Conservation (phyloP, 1,284 basidiomycete species). For the Rugosomyces carneus region DNA sequence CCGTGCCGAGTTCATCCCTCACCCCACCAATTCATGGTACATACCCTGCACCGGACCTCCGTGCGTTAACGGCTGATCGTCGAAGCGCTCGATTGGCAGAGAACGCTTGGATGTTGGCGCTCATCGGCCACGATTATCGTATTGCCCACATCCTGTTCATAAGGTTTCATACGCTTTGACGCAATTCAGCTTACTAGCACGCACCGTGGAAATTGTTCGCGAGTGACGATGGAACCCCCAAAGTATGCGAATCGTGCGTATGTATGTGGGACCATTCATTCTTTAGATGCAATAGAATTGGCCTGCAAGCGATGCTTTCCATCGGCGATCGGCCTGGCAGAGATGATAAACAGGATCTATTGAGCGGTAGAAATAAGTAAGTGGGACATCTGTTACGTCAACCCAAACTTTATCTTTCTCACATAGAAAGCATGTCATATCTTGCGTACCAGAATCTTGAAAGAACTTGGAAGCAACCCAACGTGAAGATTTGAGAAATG, state of each 20-base stretch:
- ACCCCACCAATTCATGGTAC: neutral
- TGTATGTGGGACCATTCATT: no score
- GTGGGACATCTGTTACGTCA: no score
- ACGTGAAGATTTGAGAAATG: neutral
- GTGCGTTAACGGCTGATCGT: neutral
- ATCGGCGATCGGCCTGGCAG: no score
- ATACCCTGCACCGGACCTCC: neutral
- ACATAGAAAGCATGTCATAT: no score
- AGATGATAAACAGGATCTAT: no score
- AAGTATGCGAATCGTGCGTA: no score
- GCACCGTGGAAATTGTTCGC: no score
- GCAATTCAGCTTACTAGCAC: neutral
- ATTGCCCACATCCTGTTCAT: neutral
- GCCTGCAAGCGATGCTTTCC: no score
- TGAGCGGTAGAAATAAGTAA: no score
- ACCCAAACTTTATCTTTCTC: no score
- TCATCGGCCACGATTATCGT: neutral
- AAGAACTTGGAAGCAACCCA: neutral
- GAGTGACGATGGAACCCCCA: no score
- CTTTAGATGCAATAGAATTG: no score
- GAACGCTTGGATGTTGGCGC: neutral
- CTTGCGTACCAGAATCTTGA: neutral
- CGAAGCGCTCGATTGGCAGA: neutral
- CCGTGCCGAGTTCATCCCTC: neutral
- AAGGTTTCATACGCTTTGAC: neutral